Base-by-base conservation (phyloP, 164 flowering plant genomes). In the Vitis rupestris region DNA sequence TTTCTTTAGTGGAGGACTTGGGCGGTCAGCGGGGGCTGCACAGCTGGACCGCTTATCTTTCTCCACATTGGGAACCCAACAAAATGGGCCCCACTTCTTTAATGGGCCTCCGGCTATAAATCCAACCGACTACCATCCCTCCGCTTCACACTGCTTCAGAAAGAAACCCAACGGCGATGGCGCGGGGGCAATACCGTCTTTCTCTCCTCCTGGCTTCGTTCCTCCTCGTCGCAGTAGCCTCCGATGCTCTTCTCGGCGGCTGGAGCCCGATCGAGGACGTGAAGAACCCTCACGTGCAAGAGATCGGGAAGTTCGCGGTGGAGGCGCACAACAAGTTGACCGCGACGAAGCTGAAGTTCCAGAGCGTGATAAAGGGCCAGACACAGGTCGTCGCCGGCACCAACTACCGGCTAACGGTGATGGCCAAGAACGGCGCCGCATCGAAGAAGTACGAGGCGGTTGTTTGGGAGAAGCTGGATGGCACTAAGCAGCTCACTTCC, bases 291-390 rank as follows among this genome's bases (percentile, higher is more conserved):
- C 69, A 74, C 61, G 81, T 86, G 58, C 30, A 4, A 9, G 79
- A 82, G 63, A 76, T 84, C 47, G 89, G 64, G 0, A 13, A 76
- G 12, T 86, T 73, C 62, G 83, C 89, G 3, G 81, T 86, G 10
- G 12, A 56, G 0, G 73, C 76, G 74, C 71, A 86, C 79, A 79
- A 84, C 74, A 74, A 75, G 72, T 30, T 70, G 29, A 53, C 72
- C 5, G 62, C 73, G 23, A 9, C 80, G 8, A 12, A 10, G 9
- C 54, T 86, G 64, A 54, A 59, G 71, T 75, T 75, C 30, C 37
- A 66, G 50, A 61, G 52, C 0, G 80, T 84, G 44, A 67, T 82
- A 8, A 74, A 64, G 13, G 87, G 83, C n/a, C 80, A 84, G 59
- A 44, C 50, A 5, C 87, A 84, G 72, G 84, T 80, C 1, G 87